phyloP scores from a whole-genome alignment of 495 filamentous ascomycete species.

The Ramalina peruviana region DNA sequence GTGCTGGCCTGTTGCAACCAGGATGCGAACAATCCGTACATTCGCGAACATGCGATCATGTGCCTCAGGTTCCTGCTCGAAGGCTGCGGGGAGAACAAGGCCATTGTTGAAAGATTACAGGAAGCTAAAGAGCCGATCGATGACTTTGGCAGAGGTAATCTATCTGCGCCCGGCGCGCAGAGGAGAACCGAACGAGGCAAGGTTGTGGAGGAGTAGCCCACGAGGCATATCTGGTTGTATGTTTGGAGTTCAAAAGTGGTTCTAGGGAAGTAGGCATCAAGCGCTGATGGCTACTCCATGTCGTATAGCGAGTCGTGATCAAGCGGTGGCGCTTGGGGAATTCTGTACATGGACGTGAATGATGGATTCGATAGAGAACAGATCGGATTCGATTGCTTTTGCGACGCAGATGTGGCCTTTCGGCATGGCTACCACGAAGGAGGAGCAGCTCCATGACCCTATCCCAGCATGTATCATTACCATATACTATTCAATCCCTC shows the following conservation, averaged over 20 bases:
- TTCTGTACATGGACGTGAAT: too few species aligned
- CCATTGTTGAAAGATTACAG: conserved; percentile 50
- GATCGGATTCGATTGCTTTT: too few species aligned
- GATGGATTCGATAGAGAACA: too few species aligned
- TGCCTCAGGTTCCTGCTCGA: conserved; percentile 82
- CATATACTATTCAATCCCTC: too few species aligned
- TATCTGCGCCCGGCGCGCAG: background rate
- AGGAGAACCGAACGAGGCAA: background rate
- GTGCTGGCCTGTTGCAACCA: conserved; percentile 77
- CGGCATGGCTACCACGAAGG: too few species aligned
- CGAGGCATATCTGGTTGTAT: background rate
- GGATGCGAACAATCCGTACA: conserved; percentile 80
- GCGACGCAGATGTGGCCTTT: too few species aligned
- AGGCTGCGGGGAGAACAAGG: conserved; percentile 65
- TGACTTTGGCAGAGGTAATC: background rate
- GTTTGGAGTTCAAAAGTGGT: too few species aligned
- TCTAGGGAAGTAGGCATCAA: conserved; percentile 4
- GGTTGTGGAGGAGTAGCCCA: background rate
- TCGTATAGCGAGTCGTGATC: conserved; percentile 1
- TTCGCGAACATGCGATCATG: conserved; percentile 82
- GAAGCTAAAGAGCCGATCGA: background rate
- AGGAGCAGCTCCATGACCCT: too few species aligned
- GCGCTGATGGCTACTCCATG: conserved; percentile 14
- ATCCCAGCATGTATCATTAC: too few species aligned
- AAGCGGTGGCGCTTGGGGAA: too few species aligned